Evolutionary conservation across 805 yeast genomes (phyloP).

Genomic region (Metschnikowia drakensbergensis): DNA sequence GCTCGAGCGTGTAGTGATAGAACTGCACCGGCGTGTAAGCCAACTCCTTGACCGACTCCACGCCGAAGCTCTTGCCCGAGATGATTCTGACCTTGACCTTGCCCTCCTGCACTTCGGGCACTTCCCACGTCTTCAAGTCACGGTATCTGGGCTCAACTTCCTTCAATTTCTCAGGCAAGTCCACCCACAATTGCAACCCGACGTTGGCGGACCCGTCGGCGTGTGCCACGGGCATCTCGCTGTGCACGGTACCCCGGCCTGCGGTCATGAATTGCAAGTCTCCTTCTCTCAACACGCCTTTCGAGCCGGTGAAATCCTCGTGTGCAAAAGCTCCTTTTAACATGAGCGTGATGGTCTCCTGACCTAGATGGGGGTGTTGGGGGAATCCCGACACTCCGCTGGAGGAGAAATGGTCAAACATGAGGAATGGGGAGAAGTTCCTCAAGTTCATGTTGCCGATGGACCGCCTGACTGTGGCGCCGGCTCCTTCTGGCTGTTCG

Average conservation of each 20-base stretch:
- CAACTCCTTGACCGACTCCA: slow-evolving; percentile 66
- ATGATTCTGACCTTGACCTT: slow-evolving; percentile 67
- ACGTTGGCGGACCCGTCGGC: slow-evolving; percentile 24
- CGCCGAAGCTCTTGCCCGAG: slow-evolving; percentile 73
- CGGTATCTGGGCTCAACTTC: slow-evolving; percentile 67
- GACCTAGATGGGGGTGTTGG: slow-evolving; percentile 81
- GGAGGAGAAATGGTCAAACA: slow-evolving; percentile 75
- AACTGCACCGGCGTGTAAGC: slow-evolving; percentile 81
- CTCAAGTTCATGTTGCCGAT: slow-evolving; percentile 66
- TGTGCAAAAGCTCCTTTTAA: slow-evolving; percentile 68
- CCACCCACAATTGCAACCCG: slow-evolving; percentile 77
- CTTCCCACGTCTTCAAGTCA: slow-evolving; percentile 65
- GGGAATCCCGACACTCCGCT: slow-evolving; percentile 71
- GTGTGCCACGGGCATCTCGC: slow-evolving; percentile 73
- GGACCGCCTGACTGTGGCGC: slow-evolving; percentile 78
- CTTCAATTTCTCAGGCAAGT: slow-evolving; percentile 18
- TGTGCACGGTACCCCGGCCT: slow-evolving; percentile 80
- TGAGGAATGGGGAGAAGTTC: slow-evolving; percentile 75
- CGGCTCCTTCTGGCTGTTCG: slow-evolving; percentile 81
- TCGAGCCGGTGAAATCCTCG: slow-evolving; percentile 84
- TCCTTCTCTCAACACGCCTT: slow-evolving; percentile 72
- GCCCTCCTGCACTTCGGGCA: slow-evolving; percentile 65
- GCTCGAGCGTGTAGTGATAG: slow-evolving; percentile 57
- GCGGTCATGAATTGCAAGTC: slow-evolving; percentile 95
- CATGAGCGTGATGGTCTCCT: slow-evolving; percentile 72